Conservation (phyloP, 1,139 yeast genomes). For the Pichia sp. region DNA sequence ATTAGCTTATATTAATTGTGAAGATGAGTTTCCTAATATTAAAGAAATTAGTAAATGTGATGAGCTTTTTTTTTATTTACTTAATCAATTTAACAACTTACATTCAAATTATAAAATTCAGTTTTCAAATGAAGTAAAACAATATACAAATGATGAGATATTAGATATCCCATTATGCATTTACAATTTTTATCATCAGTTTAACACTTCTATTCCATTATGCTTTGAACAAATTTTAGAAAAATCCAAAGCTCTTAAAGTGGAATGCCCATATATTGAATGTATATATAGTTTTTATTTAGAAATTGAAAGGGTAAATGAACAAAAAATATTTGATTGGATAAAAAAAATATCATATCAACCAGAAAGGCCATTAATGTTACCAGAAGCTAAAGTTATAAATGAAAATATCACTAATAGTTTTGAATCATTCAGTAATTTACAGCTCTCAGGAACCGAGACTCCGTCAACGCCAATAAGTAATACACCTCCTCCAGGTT, state of each 20-base stretch:
- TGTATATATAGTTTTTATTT: constrained; percentile 19
- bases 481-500: constrained; percentile 6
- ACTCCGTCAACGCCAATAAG: constrained; percentile 12
- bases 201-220: constrained; percentile 16
- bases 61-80: constrained; percentile 14
- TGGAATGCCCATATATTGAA: constrained; percentile 21
- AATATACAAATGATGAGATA: constrained; percentile 5
- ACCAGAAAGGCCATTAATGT: background rate
- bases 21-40: constrained; percentile 22
- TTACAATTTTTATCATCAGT: constrained; percentile 19
- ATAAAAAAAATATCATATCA: constrained; percentile 7
- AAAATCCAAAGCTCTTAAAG: constrained; percentile 11
- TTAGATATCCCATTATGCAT: constrained; percentile 16
- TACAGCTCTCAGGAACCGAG: background rate
- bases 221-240: constrained; percentile 19
- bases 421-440: background rate
- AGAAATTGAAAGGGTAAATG: constrained; percentile 16
- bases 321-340: constrained; percentile 21
- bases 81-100: constrained; percentile 20
- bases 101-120: constrained; percentile 17
- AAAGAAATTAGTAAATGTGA: constrained; percentile 12
- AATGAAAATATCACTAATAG: constrained; percentile 1
- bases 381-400: background rate
- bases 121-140: constrained; percentile 2
- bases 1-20: constrained; percentile 20